These are phyloP conservation scores for Pinus taeda DNA, from an alignment of 75 land plant genomes.

Conservation along the genomic window DNA sequence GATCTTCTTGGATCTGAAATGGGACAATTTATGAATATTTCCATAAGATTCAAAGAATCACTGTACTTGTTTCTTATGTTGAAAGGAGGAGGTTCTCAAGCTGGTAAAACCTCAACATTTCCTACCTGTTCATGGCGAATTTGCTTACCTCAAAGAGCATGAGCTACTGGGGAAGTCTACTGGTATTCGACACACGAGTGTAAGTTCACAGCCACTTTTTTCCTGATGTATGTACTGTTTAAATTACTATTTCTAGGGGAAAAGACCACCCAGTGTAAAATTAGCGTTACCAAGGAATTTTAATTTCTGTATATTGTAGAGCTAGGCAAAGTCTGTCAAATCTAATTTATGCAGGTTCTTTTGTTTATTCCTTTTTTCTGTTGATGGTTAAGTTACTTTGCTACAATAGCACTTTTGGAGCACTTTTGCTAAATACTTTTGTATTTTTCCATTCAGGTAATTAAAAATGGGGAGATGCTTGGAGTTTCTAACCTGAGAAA, in stretches of 20 bases:
- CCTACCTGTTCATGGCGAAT: constrained; percentile 95
- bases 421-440: neutral
- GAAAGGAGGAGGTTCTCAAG: constrained; percentile 88
- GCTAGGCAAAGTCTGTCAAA: too few species aligned
- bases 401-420: neutral
- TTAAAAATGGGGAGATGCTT: constrained; percentile 98
- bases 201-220: constrained; percentile 28
- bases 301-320: neutral
- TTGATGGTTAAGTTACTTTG: neutral
- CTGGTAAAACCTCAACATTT: constrained; percentile 98
- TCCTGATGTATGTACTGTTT: constrained; percentile 1
- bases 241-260: neutral
- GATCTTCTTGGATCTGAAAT: neutral
- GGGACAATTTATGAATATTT: neutral
- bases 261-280: neutral
- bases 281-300: neutral
- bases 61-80: neutral
- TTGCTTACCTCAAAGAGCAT: constrained; percentile 94
- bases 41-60: neutral
- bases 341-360: neutral
- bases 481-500: constrained; percentile 94
- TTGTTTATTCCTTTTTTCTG: neutral
- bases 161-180: constrained; percentile 90
- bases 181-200: constrained; percentile 87
- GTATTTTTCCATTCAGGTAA: constrained; percentile 55